Evolutionary conservation across 2,329 filamentous ascomycete species (phyloP).

Genomic region (Thelonectria rubi): DNA sequence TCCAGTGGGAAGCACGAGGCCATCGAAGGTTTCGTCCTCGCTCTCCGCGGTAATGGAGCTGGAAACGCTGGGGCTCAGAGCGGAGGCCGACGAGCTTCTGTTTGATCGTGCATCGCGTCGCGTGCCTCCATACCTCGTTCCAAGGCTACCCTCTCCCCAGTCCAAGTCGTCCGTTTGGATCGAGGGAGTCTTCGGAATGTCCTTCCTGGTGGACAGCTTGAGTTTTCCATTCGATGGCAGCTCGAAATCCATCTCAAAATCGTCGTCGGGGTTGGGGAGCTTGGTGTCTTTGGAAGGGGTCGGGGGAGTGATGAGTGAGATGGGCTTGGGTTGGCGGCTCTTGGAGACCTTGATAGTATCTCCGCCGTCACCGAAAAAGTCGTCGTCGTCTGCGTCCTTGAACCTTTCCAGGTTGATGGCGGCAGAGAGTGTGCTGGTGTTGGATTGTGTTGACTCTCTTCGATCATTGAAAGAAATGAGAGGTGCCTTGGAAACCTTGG

Average conservation of each 20-base stretch:
- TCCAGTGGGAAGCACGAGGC: constrained; percentile 84
- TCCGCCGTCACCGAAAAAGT: constrained; percentile 69
- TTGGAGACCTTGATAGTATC: constrained; percentile 76
- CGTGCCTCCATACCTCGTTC: constrained; percentile 89
- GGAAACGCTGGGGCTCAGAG: constrained; percentile 89
- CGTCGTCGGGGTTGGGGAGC: constrained; percentile 60
- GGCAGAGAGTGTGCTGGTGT: constrained; percentile 50
- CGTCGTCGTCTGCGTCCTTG: constrained; percentile 69
- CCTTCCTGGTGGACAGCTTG: constrained; percentile 67
- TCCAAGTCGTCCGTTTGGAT: constrained; percentile 80
- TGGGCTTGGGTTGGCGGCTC: constrained; percentile 60
- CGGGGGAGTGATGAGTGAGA: constrained; percentile 65
- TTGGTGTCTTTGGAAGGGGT: constrained; percentile 59
- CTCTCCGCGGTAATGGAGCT: constrained; percentile 93
- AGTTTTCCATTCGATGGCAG: constrained; percentile 73
- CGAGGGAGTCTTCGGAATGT: constrained; percentile 70
- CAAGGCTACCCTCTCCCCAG: constrained; percentile 92
- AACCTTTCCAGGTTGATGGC: constrained; percentile 71
- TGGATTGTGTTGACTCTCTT: constrained; percentile 45
- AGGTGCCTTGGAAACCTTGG: constrained; percentile 49
- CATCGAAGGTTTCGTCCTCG: constrained; percentile 91
- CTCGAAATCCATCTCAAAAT: constrained; percentile 78
- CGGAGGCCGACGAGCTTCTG: constrained; percentile 86
- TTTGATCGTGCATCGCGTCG: constrained; percentile 80
- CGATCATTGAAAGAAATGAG: constrained; percentile 41